Conservation (phyloP, 2,329 filamentous ascomycete genomes). For the Stagonosporopsis chrysanthemi region DNA sequence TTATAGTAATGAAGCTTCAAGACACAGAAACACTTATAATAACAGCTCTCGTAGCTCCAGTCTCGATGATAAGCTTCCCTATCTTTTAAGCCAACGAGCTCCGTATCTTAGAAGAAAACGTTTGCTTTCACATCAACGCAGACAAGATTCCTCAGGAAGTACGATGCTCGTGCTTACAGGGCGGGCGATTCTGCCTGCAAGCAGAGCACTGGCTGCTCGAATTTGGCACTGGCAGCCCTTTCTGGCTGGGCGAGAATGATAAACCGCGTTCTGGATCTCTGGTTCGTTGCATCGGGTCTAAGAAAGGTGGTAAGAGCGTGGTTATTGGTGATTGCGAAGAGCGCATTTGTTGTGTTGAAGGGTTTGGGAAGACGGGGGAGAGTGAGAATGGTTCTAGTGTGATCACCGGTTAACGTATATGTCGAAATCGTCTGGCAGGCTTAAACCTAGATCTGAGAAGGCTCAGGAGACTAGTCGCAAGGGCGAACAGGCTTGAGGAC, state of each 20-base stretch:
- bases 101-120: neutral
- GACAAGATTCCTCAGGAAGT: conserved; percentile 1
- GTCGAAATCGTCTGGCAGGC: no score
- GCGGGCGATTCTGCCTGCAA: conserved; percentile 6
- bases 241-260: conserved; percentile 2
- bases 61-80: conserved; percentile 3
- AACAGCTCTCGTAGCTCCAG: conserved; percentile 7
- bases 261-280: neutral
- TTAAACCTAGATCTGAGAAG: no score
- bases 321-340: neutral
- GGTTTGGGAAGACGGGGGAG: neutral
- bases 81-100: neutral
- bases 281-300: neutral
- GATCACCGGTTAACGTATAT: neutral
- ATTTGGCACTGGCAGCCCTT: conserved; percentile 3
- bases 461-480: no score
- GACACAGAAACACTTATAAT: neutral
- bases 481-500: no score
- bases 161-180: conserved; percentile 2
- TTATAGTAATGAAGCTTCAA: neutral
- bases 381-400: neutral
- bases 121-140: conserved; percentile 1
- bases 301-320: conserved; percentile 1
- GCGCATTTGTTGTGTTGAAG: conserved; percentile 6
- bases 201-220: conserved; percentile 14